A percentile compares a stretch with the other conserved stretches of the same genome.
Conservation (phyloP, 1,284 basidiomycete genomes). For the Cryptococcus hybrid region DNA sequence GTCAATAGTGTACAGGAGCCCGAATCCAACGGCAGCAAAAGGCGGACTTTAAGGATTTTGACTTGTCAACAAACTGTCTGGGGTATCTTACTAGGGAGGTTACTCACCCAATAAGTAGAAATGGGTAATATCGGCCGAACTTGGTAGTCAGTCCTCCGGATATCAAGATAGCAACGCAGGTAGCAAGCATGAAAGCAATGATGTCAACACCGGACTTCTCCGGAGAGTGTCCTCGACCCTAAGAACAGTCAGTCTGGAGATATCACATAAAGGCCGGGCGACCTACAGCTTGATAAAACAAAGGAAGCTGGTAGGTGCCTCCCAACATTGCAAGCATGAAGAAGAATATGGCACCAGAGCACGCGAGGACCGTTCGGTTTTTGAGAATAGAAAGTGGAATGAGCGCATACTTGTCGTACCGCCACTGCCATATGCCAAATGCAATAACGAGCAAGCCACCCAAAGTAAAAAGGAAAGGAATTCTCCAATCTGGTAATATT, state of each 20-base stretch:
- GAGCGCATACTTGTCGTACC: constrained; percentile 43
- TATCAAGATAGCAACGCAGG: constrained; percentile 49
- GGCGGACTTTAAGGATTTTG: constrained; percentile 19
- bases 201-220: constrained; percentile 54
- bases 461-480: constrained; percentile 48
- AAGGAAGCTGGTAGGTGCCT: constrained; percentile 49
- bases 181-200: constrained; percentile 51
- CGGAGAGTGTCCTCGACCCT: constrained; percentile 38
- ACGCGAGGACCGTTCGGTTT: constrained; percentile 45
- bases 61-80: neutral
- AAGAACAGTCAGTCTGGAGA: neutral
- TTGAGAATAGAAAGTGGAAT: constrained; percentile 36
- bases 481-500: constrained; percentile 34
- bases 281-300: constrained; percentile 53
- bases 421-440: constrained; percentile 49
- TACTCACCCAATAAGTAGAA: constrained; percentile 40
- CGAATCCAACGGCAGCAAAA: constrained; percentile 51
- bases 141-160: constrained; percentile 46
- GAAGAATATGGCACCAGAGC: constrained; percentile 47
- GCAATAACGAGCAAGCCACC: constrained; percentile 41
- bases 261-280: neutral
- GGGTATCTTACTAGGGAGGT: neutral
- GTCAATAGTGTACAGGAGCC: constrained; percentile 53
- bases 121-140: constrained; percentile 51
- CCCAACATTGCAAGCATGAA: constrained; percentile 51